phyloP scores from a whole-genome alignment of 306 rosid genomes.

The Ceratonia siliqua region DNA sequence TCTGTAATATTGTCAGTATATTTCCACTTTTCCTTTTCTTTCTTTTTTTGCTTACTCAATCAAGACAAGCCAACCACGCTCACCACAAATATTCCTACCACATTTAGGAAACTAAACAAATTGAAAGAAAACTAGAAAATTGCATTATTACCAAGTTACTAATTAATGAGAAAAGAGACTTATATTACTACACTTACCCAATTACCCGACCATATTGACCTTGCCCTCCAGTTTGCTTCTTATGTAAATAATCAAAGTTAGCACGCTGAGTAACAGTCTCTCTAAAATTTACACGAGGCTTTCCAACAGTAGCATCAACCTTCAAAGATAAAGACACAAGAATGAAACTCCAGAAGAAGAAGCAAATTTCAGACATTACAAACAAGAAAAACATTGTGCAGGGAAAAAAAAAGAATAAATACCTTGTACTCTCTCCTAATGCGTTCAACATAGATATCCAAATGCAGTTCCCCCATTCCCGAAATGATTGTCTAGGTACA shows the following conservation, averaged over 20 bases:
- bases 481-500: slow-evolving; percentile 85
- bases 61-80: neutral
- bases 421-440: slow-evolving; percentile 95
- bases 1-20: neutral
- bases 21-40: neutral
- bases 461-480: slow-evolving; percentile 98
- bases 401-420: neutral
- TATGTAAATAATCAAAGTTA: slow-evolving; percentile 93
- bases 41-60: neutral
- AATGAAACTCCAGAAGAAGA: slow-evolving; percentile 26
- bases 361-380: slow-evolving; percentile 27
- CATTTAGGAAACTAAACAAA: neutral
- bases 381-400: slow-evolving; percentile 3
- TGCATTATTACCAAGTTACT: neutral
- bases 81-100: neutral
- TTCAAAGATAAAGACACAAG: slow-evolving; percentile 34
- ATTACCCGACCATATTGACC: slow-evolving; percentile 98
- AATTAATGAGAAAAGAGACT: neutral
- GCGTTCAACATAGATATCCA: slow-evolving; percentile 96
- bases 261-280: slow-evolving; percentile 95
- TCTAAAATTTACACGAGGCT: slow-evolving; percentile 98
- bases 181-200: slow-evolving; percentile 80
- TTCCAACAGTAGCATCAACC: slow-evolving; percentile 98
- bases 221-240: slow-evolving; percentile 96
- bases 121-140: neutral